phyloP scores from a whole-genome alignment of 2,329 filamentous ascomycete species.

The Sclerotinia sclerotiorum region DNA sequence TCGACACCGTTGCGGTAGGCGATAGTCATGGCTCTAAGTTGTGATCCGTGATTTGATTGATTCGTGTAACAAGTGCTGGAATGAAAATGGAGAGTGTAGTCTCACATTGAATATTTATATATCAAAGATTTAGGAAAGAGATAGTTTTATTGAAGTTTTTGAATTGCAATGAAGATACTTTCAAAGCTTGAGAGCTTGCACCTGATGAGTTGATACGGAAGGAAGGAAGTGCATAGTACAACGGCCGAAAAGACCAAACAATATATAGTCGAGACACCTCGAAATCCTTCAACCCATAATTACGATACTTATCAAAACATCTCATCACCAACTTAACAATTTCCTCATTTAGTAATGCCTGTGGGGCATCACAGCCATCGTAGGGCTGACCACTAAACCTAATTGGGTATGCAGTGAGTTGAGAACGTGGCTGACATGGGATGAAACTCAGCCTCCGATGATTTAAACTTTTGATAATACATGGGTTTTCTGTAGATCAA shows the following conservation, averaged over 20 bases:
- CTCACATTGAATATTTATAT: no score
- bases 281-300: not conserved
- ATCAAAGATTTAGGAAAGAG: not conserved
- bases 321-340: not conserved
- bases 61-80: not conserved
- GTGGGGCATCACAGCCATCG: not conserved
- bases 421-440: slow-evolving; percentile 8
- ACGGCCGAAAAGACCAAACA: not conserved
- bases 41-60: not conserved
- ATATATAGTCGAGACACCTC: slow-evolving; percentile 1
- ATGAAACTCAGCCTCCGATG: slow-evolving; percentile 12
- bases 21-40: slow-evolving; percentile 32
- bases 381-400: not conserved
- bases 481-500: not conserved
- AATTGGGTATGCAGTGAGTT: slow-evolving; percentile 14
- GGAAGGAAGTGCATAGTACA: not conserved
- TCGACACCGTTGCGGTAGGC: slow-evolving; percentile 43
- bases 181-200: not conserved
- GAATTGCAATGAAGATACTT: not conserved
- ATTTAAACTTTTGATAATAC: not conserved
- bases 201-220: not conserved
- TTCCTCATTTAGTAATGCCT: not conserved
- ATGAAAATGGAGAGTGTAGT: not conserved
- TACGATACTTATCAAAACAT: not conserved
- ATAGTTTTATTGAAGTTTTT: not conserved